Conservation (phyloP, 2,329 filamentous ascomycete genomes). For the Dendryphion nanum region DNA sequence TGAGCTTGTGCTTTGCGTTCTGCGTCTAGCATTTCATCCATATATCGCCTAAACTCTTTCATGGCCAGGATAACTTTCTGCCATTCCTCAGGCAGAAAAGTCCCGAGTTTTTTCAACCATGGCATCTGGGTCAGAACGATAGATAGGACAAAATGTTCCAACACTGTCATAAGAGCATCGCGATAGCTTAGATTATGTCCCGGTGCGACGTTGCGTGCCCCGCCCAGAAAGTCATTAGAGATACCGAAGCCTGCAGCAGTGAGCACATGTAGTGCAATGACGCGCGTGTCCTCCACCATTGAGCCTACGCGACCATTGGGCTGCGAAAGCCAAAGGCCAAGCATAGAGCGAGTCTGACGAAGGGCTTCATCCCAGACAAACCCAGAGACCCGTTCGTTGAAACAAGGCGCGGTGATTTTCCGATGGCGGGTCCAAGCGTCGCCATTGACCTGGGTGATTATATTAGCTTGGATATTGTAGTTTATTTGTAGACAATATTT, state of each 20-base stretch:
- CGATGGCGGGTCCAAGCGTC: conserved; percentile 20
- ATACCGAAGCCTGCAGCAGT: conserved; percentile 39
- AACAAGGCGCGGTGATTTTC: conserved; percentile 14
- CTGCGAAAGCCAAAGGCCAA: conserved; percentile 17
- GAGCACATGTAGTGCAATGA: conserved; percentile 39
- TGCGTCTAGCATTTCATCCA: conserved; percentile 15
- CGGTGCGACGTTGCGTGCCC: conserved; percentile 8
- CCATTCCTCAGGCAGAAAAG: conserved; percentile 13
- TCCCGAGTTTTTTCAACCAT: conserved; percentile 9
- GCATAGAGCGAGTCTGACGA: conserved; percentile 8
- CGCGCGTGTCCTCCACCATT: conserved; percentile 32
- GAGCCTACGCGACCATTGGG: conserved; percentile 18
- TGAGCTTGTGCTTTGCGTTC: conserved; percentile 9
- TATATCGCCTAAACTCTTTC: conserved; percentile 18
- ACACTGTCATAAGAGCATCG: conserved; percentile 23
- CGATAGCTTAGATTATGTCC: conserved; percentile 16
- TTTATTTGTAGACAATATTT: no score
- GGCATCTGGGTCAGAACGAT: conserved; percentile 12
- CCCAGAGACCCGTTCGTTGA: conserved; percentile 14
- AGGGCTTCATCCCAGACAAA: conserved; percentile 15
- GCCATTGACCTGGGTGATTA: no score
- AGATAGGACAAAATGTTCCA: conserved; percentile 23
- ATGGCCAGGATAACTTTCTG: conserved; percentile 16
- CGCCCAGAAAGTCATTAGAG: conserved; percentile 14
- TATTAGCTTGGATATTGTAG: no score